Evolutionary conservation across 306 rosid genomes (phyloP), one percentile per base, ranked within the genome.

Genomic region (Arachis hypogaea): DNA sequence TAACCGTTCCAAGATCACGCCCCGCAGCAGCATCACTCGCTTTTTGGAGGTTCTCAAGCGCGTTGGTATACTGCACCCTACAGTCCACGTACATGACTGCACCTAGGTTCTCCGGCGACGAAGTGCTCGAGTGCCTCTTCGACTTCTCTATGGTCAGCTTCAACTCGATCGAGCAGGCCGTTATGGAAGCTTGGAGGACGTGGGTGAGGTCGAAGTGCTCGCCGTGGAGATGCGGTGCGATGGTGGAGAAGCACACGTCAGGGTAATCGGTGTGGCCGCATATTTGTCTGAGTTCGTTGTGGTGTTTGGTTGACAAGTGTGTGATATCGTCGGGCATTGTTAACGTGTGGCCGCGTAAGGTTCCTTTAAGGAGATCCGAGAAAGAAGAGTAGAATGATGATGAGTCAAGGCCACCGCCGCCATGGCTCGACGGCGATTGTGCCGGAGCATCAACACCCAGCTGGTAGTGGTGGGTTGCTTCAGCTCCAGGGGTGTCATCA

Each of bases 211-310:
- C 83, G 4, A 58, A 42, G 6, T 72, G 11, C 5, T 47, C 7
- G 45, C 0, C 6, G 45, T 0, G 1, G 6, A 74, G 2, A 3
- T 16, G 12, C 9, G 80, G 80, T 7, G 7, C 0, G 2, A 74
- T 7, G 7, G 77, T 68, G 0, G 68, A 1, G 7, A 36, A 0
- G 42, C 83, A 80, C 12, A 69, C 3, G 14, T 69, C 63, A 0
- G 83, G 80, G 64, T 80, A 74, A 14, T 74, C 77, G 0, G 83
- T 80, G 50, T 63, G 72, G 66, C 38, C 29, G 44, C 83, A 80
- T 2, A 74, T 54, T 2, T 40, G 6, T 6, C 28, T 40, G 4
- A 80, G 7, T 0, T 3, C 7, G 0, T 52, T 6, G 58, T 68
- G 9, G 41, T 40, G 7, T 7, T 7, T 0, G 38, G 4, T 5